Evolutionary conservation across 805 yeast genomes (phyloP).

Genomic region (Starmerella roubikii): DNA sequence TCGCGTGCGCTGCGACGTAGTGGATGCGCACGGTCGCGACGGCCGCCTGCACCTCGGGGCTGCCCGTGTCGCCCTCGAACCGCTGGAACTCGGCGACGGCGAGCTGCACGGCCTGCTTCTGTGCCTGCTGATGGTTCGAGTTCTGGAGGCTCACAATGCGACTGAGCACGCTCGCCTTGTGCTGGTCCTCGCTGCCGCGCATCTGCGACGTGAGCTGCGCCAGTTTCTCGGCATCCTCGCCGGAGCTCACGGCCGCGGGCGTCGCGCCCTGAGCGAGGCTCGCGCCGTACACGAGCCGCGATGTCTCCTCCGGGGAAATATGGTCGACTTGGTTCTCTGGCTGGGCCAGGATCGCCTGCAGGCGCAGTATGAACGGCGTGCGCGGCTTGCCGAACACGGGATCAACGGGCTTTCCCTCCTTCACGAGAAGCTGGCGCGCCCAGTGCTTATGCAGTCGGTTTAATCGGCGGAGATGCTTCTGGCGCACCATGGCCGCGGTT

Average conservation of each 20-base stretch:
- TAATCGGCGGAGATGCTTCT: constrained; percentile 19
- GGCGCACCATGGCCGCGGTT: constrained; percentile 16
- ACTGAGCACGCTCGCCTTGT: constrained; percentile 51
- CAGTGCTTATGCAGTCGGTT: constrained; percentile 23
- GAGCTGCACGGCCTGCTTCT: constrained; percentile 42
- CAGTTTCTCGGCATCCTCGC: constrained; percentile 16
- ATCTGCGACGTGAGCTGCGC: constrained; percentile 15
- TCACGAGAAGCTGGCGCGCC: constrained; percentile 21
- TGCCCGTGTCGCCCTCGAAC: constrained; percentile 82
- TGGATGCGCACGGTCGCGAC: constrained; percentile 69
- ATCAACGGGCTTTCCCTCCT: constrained; percentile 38
- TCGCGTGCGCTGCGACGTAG: constrained; percentile 59
- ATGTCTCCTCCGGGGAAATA: constrained; percentile 50
- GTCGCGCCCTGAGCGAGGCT: constrained; percentile 11
- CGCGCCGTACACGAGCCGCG: constrained; percentile 43
- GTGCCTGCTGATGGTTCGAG: constrained; percentile 44
- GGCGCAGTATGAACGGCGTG: constrained; percentile 54
- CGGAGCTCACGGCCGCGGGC: constrained; percentile 14
- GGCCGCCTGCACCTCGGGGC: constrained; percentile 94
- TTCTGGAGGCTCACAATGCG: constrained; percentile 67
- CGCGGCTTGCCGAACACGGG: constrained; percentile 69
- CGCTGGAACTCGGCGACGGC: constrained; percentile 75
- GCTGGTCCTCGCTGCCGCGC: constrained; percentile 29
- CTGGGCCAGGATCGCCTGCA: constrained; percentile 52
- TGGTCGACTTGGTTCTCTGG: constrained; percentile 50